These are phyloP conservation scores for Juncus inflexus DNA, from an alignment of 176 grass and related monocot species.

Conservation along the genomic window DNA sequence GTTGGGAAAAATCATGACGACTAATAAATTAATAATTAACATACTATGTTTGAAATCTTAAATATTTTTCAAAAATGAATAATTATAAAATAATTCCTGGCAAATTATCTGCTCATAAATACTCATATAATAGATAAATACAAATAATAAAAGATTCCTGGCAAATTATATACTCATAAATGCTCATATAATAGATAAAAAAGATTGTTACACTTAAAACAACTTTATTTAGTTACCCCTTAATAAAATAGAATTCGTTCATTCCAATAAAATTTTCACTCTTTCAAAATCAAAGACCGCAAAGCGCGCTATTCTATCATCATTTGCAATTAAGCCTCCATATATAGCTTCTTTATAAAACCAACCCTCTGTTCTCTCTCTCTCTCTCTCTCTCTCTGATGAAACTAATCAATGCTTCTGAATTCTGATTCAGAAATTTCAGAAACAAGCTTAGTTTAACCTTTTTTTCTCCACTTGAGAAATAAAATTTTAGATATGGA, in stretches of 20 bases:
- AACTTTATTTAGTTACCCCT: not conserved
- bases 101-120: too few species aligned
- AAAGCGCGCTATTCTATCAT: not conserved
- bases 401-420: not conserved
- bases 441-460: not conserved
- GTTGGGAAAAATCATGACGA: not conserved
- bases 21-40: too few species aligned
- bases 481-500: slow-evolving; percentile 22
- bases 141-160: not conserved
- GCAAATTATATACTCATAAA: not conserved
- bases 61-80: too few species aligned
- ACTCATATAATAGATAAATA: not conserved
- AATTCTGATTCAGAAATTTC: not conserved
- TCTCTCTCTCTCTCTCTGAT: not conserved
- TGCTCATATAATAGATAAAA: not conserved
- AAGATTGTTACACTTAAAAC: not conserved
- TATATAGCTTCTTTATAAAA: not conserved
- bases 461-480: not conserved
- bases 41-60: too few species aligned
- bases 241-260: not conserved
- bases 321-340: not conserved
- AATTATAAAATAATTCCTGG: too few species aligned
- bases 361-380: not conserved
- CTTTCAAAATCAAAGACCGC: slow-evolving; percentile 5
- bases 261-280: not conserved